Evolutionary conservation across 2,329 filamentous ascomycete species (phyloP).

Genomic region (Fusarium domesticum): DNA sequence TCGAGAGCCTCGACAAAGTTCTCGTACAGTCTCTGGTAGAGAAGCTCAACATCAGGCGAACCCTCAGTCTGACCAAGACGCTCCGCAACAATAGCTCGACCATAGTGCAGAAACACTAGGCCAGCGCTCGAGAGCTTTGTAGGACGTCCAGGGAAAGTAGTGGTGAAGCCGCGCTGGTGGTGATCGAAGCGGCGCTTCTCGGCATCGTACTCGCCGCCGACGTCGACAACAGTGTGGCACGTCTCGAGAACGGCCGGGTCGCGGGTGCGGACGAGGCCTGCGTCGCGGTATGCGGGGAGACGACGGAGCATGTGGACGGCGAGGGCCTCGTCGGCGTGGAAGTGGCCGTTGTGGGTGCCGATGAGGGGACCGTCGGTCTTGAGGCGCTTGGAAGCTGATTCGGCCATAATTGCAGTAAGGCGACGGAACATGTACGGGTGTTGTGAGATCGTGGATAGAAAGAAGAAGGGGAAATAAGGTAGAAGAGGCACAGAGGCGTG

Average conservation of each 20-base stretch:
- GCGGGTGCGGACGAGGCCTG: slow-evolving; percentile 79
- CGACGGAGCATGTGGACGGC: slow-evolving; percentile 93
- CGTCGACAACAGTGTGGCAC: slow-evolving; percentile 95
- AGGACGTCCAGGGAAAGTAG: slow-evolving; percentile 75
- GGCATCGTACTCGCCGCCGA: slow-evolving; percentile 91
- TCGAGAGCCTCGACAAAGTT: slow-evolving; percentile 95
- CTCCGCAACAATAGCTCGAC: slow-evolving; percentile 73
- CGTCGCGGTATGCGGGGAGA: slow-evolving; percentile 74
- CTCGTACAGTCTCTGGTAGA: slow-evolving; percentile 88
- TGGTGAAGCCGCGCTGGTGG: slow-evolving; percentile 88
- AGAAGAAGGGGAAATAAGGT: no score
- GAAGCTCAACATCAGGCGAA: slow-evolving; percentile 64
- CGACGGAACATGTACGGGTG: slow-evolving; percentile 33
- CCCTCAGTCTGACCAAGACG: slow-evolving; percentile 52
- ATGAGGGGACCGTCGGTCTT: slow-evolving; percentile 72
- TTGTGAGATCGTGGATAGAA: slow-evolving; percentile 1
- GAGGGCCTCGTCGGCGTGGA: slow-evolving; percentile 97
- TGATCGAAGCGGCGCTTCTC: slow-evolving; percentile 82
- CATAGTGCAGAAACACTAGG: slow-evolving; percentile 94
- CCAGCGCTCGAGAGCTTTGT: slow-evolving; percentile 95
- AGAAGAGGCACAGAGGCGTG: no score
- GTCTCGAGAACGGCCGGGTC: slow-evolving; percentile 73
- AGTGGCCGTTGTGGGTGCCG: slow-evolving; percentile 96
- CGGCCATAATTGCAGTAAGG: slow-evolving; percentile 43
- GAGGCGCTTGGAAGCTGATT: slow-evolving; percentile 74